Evolutionary conservation across 768 basidiomycete species (phyloP).

Genomic region (Lactarius evosmus): DNA sequence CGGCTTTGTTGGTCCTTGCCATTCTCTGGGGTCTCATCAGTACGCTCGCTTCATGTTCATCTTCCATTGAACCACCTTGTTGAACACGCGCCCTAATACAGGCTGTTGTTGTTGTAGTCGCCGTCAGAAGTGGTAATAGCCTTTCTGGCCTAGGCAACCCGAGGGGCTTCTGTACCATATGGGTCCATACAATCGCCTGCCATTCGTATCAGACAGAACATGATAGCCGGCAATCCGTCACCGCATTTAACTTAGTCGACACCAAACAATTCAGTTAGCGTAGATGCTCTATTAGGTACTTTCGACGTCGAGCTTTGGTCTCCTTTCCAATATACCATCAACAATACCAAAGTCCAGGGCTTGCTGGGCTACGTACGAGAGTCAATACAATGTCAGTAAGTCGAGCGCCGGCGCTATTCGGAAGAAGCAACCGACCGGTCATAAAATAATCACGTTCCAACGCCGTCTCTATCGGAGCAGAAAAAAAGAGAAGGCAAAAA

Average conservation of each 20-base stretch:
- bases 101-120: conserved; percentile 10
- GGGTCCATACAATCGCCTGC: not conserved
- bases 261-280: not conserved
- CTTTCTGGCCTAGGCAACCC: not conserved
- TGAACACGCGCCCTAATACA: not conserved
- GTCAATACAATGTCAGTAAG: conserved; percentile 28
- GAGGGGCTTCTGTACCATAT: not conserved
- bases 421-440: conserved; percentile 55
- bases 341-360: conserved; percentile 90
- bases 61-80: not conserved
- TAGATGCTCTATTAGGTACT: conserved; percentile 13
- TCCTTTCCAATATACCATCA: conserved; percentile 83
- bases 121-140: not conserved
- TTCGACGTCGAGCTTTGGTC: conserved; percentile 51
- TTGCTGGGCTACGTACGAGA: conserved; percentile 61
- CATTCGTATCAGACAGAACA: not conserved
- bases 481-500: conserved; percentile 27
- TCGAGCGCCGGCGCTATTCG: conserved; percentile 26
- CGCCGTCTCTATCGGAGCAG: conserved; percentile 60
- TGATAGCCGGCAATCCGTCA: not conserved
- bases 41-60: conserved; percentile 36
- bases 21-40: conserved; percentile 50
- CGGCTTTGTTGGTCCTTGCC: conserved; percentile 56
- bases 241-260: not conserved
- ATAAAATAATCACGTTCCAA: conserved; percentile 95